These are phyloP conservation scores for Selaginella moellendorffii DNA, from an alignment of 75 land plant species.

Conservation along the genomic window DNA sequence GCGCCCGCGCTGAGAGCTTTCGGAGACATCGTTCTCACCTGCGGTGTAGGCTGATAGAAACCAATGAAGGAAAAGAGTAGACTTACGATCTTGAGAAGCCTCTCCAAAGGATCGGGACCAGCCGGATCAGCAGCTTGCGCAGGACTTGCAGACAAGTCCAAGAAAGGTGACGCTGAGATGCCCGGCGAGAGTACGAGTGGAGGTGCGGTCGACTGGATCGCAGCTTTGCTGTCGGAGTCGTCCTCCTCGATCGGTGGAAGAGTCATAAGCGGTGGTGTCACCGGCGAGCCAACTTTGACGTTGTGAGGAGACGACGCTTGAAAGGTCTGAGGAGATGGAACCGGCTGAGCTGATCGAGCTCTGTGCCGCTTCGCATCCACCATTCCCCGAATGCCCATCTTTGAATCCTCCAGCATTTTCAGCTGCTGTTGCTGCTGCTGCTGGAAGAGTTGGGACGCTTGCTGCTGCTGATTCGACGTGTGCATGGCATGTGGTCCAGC, in stretches of 20 bases:
- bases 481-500: constrained; percentile 11
- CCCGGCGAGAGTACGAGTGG: constrained; percentile 86
- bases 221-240: constrained; percentile 43
- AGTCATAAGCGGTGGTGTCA: constrained; percentile 63
- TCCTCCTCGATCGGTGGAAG: constrained; percentile 61
- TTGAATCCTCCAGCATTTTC: background rate
- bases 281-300: constrained; percentile 56
- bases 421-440: background rate
- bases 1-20: constrained; percentile 47
- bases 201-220: constrained; percentile 18
- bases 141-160: constrained; percentile 49
- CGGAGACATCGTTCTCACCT: constrained; percentile 53
- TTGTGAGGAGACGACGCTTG: constrained; percentile 74
- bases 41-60: background rate
- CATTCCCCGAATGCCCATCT: background rate
- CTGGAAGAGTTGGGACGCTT: background rate
- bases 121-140: constrained; percentile 13
- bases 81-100: constrained; percentile 55
- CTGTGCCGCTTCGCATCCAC: constrained; percentile 22
- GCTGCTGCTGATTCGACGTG: constrained; percentile 9
- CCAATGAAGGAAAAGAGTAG: background rate
- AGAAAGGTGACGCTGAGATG: constrained; percentile 79
- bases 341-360: constrained; percentile 35
- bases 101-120: constrained; percentile 59
- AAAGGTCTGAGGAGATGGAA: constrained; percentile 59